phyloP scores from a whole-genome alignment of 2,329 filamentous ascomycete genomes.

The Venturia nashicola region DNA sequence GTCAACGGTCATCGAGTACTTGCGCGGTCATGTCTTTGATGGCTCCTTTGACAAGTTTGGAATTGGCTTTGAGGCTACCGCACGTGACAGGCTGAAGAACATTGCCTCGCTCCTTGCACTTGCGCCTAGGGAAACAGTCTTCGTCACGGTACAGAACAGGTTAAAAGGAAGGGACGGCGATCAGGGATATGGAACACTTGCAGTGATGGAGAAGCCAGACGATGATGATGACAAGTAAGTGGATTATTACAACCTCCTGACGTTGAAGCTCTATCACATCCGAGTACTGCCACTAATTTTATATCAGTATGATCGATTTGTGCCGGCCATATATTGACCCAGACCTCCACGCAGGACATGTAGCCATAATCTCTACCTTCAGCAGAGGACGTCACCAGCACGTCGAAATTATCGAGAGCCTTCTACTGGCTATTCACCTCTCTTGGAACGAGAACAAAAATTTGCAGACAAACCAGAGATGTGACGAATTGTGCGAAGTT shows the following conservation, averaged over 20 bases:
- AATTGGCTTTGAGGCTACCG: neutral
- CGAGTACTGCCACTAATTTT: neutral
- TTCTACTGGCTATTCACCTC: neutral
- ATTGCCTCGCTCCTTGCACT: constrained; percentile 1
- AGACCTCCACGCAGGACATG: neutral
- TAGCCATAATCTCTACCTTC: neutral
- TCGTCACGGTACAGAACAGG: neutral
- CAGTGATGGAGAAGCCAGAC: neutral
- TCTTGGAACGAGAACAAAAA: neutral
- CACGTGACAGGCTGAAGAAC: neutral
- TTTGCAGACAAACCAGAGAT: neutral
- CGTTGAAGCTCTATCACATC: neutral
- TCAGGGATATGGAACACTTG: neutral
- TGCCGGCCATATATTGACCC: neutral
- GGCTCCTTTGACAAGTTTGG: neutral
- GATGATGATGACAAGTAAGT: neutral
- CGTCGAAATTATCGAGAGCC: neutral
- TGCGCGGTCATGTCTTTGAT: neutral
- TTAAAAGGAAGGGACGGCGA: neutral
- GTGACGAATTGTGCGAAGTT: neutral
- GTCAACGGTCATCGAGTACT: neutral
- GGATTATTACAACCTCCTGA: neutral
- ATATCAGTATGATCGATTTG: neutral
- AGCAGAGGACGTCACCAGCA: neutral
- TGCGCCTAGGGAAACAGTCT: neutral